These are phyloP conservation scores for Suillus tomentosus DNA, from an alignment of 768 basidiomycete genomes.

Conservation along the genomic window DNA sequence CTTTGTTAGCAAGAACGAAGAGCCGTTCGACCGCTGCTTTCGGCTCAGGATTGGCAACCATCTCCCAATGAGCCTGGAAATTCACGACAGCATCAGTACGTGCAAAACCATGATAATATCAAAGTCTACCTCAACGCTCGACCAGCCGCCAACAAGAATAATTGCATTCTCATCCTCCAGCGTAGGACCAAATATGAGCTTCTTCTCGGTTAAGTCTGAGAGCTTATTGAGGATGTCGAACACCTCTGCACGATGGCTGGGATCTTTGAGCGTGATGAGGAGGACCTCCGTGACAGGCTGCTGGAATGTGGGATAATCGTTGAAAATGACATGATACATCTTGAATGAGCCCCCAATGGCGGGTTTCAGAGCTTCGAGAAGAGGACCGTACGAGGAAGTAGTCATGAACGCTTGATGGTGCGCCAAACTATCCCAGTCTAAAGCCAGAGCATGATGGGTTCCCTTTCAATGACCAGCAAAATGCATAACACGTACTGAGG, in stretches of 20 bases:
- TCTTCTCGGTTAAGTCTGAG: conserved; percentile 15
- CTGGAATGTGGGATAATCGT: conserved; percentile 16
- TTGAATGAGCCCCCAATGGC: conserved; percentile 11
- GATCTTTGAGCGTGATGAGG: conserved; percentile 23
- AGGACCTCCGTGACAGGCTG: conserved; percentile 27
- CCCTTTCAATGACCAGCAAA: background rate
- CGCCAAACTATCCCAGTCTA: conserved; percentile 31
- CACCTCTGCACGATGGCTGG: conserved; percentile 23
- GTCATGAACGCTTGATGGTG: conserved; percentile 20
- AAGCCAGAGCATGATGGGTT: background rate
- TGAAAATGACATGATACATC: conserved; percentile 27
- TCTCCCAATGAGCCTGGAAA: conserved; percentile 21
- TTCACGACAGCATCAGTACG: background rate
- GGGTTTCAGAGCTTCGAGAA: conserved; percentile 14
- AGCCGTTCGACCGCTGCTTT: conserved; percentile 13
- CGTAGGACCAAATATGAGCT: conserved; percentile 24
- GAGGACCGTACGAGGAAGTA: conserved; percentile 3
- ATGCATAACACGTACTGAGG: conserved; percentile 19
- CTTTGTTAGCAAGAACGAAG: conserved; percentile 16
- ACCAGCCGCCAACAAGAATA: conserved; percentile 25
- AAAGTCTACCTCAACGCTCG: conserved; percentile 25
- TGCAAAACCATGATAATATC: background rate
- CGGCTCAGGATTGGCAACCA: conserved; percentile 9
- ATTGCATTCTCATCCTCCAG: conserved; percentile 25
- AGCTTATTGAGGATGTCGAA: conserved; percentile 16